Evolutionary conservation across 2,329 filamentous ascomycete species (phyloP), one percentile per base, ranked within the genome.

Genomic region (Metarhizium humberi): DNA sequence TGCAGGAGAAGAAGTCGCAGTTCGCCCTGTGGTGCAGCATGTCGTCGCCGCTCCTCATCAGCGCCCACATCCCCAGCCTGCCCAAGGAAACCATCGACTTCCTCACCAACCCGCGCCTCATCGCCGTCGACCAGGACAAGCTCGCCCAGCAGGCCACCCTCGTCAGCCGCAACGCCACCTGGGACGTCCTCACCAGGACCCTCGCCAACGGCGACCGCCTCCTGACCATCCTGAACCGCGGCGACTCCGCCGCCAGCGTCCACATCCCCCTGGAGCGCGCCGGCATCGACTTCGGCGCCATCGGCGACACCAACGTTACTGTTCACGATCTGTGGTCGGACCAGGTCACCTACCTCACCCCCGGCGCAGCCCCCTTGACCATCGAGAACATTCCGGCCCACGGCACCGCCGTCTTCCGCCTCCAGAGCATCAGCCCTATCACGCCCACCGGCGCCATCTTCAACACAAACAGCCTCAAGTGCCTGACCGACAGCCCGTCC

Each of bases 381-480:
- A 60, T 63, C 2, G 59, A 69, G 8, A 61, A 58, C n/a, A 57
- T 76, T 4, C 62, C 64, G 1, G 62, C 63, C 0, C 74, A 73
- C 51, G 71, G 72, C 47, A 75, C 73, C 1, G 69, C 63, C 7
- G 72, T 78, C 13, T 73, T 71, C 57, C 69, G 75, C 43, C 64
- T 79, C 6, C 58, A 65, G n/a, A 63, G 66, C 3, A 46, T 55
- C 5, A 60, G 62, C 18, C 65, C 50, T 18, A 42, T 62, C 16
- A 68, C 67, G 8, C 74, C 76, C 0, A 79, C 75, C 0, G 77
- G 76, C 4, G 70, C 75, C 60, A 72, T 79, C 51, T 77, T 79
- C 63, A 78, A 78, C 59, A 77, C 75, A 0, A 71, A 68, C 25
- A 75, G 73, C 2, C 63, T 71, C 10, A 68, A 70, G 34, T 76